Evolutionary conservation across 805 yeast genomes (phyloP).

Genomic region (Kuraishia capsulata): DNA sequence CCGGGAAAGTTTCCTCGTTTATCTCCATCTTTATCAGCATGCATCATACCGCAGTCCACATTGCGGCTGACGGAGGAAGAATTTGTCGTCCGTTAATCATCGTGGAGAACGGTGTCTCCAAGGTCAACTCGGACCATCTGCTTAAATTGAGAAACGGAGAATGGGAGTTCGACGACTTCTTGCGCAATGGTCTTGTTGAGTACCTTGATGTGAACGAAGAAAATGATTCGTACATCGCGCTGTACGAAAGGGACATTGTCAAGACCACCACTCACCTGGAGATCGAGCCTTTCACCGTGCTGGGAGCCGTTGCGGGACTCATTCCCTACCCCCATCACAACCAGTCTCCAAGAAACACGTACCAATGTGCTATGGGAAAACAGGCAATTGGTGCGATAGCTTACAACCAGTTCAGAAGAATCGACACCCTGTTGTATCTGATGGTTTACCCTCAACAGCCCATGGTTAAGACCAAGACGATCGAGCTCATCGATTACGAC

Average conservation of each 20-base stretch:
- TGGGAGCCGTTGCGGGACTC: conserved; percentile 89
- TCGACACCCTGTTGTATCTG: conserved; percentile 84
- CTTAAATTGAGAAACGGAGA: conserved; percentile 52
- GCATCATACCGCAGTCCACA: conserved; percentile 90
- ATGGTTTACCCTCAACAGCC: conserved; percentile 99
- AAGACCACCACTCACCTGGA: conserved; percentile 76
- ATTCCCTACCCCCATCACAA: conserved; percentile 91
- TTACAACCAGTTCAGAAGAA: conserved; percentile 91
- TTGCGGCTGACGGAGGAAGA: conserved; percentile 98
- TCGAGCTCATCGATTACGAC: conserved; percentile 91
- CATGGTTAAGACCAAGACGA: conserved; percentile 96
- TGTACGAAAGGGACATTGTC: conserved; percentile 63
- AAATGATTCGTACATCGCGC: conserved; percentile 86
- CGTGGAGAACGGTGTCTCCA: conserved; percentile 62
- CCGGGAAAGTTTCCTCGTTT: conserved; percentile 81
- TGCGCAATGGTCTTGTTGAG: conserved; percentile 81
- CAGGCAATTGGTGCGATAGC: conserved; percentile 99
- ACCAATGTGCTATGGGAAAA: conserved; percentile 96
- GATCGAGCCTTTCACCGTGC: conserved; percentile 87
- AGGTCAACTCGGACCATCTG: conserved; percentile 67
- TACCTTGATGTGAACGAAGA: conserved; percentile 96
- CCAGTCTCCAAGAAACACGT: conserved; percentile 87
- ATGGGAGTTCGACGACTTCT: conserved; percentile 86
- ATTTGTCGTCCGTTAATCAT: conserved; percentile 95
- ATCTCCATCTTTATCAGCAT: conserved; percentile 84